Conservation (phyloP, 305 asterid genomes). For the Fraxinus sp. region DNA sequence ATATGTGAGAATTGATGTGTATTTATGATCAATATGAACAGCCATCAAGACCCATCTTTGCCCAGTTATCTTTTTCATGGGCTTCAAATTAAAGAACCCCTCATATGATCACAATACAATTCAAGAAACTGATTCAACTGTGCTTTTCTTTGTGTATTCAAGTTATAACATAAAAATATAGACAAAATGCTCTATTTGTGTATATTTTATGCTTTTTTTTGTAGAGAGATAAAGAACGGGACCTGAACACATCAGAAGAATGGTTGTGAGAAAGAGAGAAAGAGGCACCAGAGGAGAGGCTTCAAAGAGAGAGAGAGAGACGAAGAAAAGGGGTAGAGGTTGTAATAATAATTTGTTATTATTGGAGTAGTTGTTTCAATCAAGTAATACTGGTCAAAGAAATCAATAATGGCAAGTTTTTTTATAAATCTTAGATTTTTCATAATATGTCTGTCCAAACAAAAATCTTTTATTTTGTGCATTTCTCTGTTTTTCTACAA, state of each 20-base stretch:
- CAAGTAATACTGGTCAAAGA: constrained; percentile 30
- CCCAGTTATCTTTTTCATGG: neutral
- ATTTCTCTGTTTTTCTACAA: neutral
- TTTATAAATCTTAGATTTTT: too few species aligned
- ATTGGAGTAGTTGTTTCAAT: constrained; percentile 33
- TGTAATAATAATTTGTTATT: constrained; percentile 21
- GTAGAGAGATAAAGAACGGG: constrained; percentile 22
- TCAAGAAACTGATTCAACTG: constrained; percentile 12
- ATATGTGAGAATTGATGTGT: neutral
- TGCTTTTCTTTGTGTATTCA: neutral
- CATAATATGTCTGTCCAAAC: neutral
- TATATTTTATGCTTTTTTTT: neutral
- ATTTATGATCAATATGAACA: neutral
- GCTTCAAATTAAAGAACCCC: neutral
- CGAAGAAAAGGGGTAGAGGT: neutral
- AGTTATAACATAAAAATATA: neutral
- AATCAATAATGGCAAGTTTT: constrained; percentile 28
- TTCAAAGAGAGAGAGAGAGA: neutral
- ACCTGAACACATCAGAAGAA: constrained; percentile 32
- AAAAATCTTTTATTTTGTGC: neutral
- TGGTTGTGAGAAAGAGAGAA: constrained; percentile 4
- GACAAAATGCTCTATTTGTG: constrained; percentile 4
- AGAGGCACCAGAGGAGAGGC: neutral
- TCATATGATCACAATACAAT: constrained; percentile 12
- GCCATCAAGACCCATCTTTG: neutral